Evolutionary conservation across 2,329 filamentous ascomycete genomes (phyloP).

Genomic region (Acarospora socialis): DNA sequence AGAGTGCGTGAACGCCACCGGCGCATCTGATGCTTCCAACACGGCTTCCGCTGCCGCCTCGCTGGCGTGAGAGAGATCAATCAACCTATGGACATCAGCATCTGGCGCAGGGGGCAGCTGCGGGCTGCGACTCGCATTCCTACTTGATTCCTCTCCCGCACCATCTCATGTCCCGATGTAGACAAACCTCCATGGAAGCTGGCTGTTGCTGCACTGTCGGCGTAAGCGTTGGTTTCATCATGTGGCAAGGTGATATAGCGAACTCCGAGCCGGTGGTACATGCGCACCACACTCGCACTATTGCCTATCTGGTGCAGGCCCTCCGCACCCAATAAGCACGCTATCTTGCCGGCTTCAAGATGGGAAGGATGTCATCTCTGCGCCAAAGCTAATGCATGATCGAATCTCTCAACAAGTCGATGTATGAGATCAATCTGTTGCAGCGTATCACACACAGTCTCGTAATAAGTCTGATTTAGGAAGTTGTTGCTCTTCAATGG

Average conservation of each 20-base stretch:
- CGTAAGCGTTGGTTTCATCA: slow-evolving; percentile 23
- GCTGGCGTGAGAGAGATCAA: slow-evolving; percentile 22
- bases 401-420: neutral
- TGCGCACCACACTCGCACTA: slow-evolving; percentile 22
- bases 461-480: neutral
- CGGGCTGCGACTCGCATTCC: too few relatives aligned
- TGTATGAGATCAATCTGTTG: neutral
- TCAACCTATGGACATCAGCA: too few relatives aligned
- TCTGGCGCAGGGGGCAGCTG: too few relatives aligned
- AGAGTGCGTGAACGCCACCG: slow-evolving; percentile 23
- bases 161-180: slow-evolving; percentile 16
- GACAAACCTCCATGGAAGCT: slow-evolving; percentile 15
- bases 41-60: slow-evolving; percentile 22
- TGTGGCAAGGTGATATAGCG: slow-evolving; percentile 27
- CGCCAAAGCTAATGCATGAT: too few relatives aligned
- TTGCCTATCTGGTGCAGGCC: slow-evolving; percentile 23
- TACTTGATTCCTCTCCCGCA: slow-evolving; percentile 26
- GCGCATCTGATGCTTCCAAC: slow-evolving; percentile 16
- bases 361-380: too few relatives aligned
- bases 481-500: neutral
- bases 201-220: slow-evolving; percentile 8
- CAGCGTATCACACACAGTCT: neutral
- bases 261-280: slow-evolving; percentile 24
- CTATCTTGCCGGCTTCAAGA: too few relatives aligned
- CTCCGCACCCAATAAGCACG: neutral